Base-by-base conservation (phyloP, 257 asterid species). In the Linaria vulgaris region DNA sequence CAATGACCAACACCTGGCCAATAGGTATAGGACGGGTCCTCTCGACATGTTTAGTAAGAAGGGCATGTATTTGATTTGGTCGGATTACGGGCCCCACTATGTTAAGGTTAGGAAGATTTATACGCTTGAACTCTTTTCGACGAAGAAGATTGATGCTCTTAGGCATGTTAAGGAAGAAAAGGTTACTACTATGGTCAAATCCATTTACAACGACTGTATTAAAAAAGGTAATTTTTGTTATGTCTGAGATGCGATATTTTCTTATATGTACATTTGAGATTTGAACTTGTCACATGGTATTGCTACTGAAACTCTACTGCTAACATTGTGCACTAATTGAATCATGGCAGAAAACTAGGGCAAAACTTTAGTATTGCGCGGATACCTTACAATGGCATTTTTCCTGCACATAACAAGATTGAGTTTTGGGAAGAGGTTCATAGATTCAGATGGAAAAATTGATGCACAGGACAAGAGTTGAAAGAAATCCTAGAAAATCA, bases 81-180 rank as follows among this genome's bases (percentile, higher is more conserved):
- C 97, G 2, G 97, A 88, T 55, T 91, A 90, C 22, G 96, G 97
- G 0, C 91, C 96, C 0, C 97, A 90, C 72, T 88, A 90, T 45
- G 97, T 88, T 0, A 91, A 85, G 59, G 95, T 90, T 0, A 75
- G 97, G 64, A 90, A 90, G 65, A 51, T 90, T 16, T 90, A 96
- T 54, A 90, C 88, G 1, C 83, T 90, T 44, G 96, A 90, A 61
- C 86, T 90, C 25, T 90, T 90, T 71, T 79, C 96, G 7, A 67
- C 74, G 0, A 91, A 82, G 76, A 79, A 94, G 72, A 73, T 91
- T 34, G 96, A 91, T 37, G 83, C 76, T 25, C 83, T 91, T 22
- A 69, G 94, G 67, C 97, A 95, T 1, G 82, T 88, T 23, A 68
- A 96, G 5, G 95, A 91, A 24, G 97, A 91, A 57, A 95, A 91